These are phyloP conservation scores for Rhynchosporium agropyri DNA, from an alignment of 2,329 filamentous ascomycete genomes.

Conservation along the genomic window DNA sequence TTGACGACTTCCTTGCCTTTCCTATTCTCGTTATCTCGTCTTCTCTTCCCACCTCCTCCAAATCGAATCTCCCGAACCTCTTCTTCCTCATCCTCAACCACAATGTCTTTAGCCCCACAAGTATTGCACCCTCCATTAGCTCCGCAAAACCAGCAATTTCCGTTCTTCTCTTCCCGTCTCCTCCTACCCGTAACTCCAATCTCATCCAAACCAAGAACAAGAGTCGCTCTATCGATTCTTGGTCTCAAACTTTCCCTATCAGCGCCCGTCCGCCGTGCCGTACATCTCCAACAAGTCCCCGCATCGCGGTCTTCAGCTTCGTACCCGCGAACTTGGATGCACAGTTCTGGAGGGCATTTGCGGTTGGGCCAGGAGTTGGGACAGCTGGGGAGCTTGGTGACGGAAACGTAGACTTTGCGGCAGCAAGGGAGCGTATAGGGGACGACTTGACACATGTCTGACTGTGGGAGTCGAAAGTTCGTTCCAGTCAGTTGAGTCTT, in stretches of 20 bases:
- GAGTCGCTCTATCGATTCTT: slow-evolving; percentile 33
- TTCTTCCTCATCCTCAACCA: neutral
- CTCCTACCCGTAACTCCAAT: slow-evolving; percentile 25
- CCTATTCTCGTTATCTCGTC: neutral
- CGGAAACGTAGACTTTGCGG: slow-evolving; percentile 33
- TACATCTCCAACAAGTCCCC: slow-evolving; percentile 38
- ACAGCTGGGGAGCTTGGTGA: slow-evolving; percentile 32
- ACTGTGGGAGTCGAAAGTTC: neutral
- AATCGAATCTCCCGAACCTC: neutral
- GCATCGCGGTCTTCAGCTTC: slow-evolving; percentile 17
- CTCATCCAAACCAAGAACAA: slow-evolving; percentile 32
- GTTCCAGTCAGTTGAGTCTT: neutral
- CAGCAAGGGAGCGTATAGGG: slow-evolving; percentile 37
- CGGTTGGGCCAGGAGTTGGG: slow-evolving; percentile 34
- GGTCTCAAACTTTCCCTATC: slow-evolving; percentile 34
- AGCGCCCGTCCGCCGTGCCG: slow-evolving; percentile 17
- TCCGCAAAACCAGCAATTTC: slow-evolving; percentile 34
- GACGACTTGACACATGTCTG: slow-evolving; percentile 36
- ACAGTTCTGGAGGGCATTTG: slow-evolving; percentile 38
- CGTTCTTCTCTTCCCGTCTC: slow-evolving; percentile 23
- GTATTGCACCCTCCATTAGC: slow-evolving; percentile 25
- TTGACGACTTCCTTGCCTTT: slow-evolving; percentile 16
- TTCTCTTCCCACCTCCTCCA: slow-evolving; percentile 1
- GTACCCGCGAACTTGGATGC: slow-evolving; percentile 27
- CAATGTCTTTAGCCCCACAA: slow-evolving; percentile 25